Percentiles rank a stretch among this genome's conserved stretches.
Conservation (phyloP, 2,329 filamentous ascomycete genomes). For the Cytospora piceae region DNA sequence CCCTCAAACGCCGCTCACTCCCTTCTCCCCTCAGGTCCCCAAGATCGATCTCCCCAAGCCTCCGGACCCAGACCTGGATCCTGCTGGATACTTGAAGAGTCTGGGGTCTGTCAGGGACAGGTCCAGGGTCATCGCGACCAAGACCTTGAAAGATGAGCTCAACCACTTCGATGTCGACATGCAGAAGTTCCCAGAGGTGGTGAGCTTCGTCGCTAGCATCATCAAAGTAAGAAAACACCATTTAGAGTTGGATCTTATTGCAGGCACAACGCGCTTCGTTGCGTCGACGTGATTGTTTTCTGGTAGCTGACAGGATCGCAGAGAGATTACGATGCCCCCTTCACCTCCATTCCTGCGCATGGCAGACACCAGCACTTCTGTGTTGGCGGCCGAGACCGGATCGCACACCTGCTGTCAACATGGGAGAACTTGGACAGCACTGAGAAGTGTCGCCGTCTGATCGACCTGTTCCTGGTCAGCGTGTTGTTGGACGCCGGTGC, state of each 20-base stretch:
- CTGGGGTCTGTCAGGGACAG: slow-evolving; percentile 86
- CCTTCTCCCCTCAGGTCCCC: slow-evolving; percentile 63
- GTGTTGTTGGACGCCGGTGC: slow-evolving; percentile 87
- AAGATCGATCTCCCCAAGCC: slow-evolving; percentile 82
- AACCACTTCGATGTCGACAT: slow-evolving; percentile 89
- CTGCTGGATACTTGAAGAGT: slow-evolving; percentile 87
- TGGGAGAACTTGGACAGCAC: slow-evolving; percentile 70
- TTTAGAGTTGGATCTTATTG: neutral
- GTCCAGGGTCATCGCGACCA: slow-evolving; percentile 72
- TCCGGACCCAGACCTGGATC: slow-evolving; percentile 85
- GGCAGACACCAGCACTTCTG: slow-evolving; percentile 84
- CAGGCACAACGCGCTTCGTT: neutral
- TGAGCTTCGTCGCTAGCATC: slow-evolving; percentile 85
- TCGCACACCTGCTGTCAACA: slow-evolving; percentile 70
- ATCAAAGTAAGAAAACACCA: slow-evolving; percentile 72
- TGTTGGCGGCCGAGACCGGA: slow-evolving; percentile 75
- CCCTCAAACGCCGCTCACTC: slow-evolving; percentile 53
- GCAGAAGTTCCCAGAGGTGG: slow-evolving; percentile 80
- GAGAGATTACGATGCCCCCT: slow-evolving; percentile 61
- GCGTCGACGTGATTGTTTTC: neutral
- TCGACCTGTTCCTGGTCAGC: slow-evolving; percentile 79
- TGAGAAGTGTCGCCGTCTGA: slow-evolving; percentile 73
- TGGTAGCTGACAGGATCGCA: slow-evolving; percentile 33
- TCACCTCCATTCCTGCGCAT: slow-evolving; percentile 76
- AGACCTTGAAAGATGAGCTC: slow-evolving; percentile 76